These are phyloP conservation scores for Macaranga tanarius DNA, from an alignment of 441 rosid genomes.

Conservation along the genomic window DNA sequence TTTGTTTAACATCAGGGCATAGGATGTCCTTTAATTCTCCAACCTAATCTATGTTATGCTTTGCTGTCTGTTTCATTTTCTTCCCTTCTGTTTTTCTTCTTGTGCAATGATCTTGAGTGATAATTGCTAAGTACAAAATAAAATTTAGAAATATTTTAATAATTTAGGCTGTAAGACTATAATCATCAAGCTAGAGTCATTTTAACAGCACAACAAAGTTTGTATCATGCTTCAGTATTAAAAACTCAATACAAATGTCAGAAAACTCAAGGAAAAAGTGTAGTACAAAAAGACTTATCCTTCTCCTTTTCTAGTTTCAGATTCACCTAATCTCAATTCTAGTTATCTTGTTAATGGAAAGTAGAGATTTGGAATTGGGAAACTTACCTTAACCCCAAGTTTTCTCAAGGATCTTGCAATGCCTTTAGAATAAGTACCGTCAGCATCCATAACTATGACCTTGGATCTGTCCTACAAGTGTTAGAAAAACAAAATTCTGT, in stretches of 20 bases:
- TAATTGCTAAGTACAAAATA: no score
- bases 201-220: not conserved
- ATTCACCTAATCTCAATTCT: constrained; percentile 3
- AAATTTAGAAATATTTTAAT: no score
- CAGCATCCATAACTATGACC: constrained; percentile 94
- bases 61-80: no score
- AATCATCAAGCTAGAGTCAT: not conserved
- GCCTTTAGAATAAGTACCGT: constrained; percentile 82
- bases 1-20: no score
- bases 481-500: constrained; percentile 39
- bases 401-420: constrained; percentile 90
- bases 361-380: constrained; percentile 7
- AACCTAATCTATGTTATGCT: no score
- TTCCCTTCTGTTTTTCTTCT: no score
- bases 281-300: constrained; percentile 1
- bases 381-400: constrained; percentile 76
- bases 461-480: constrained; percentile 91
- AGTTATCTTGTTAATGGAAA: constrained; percentile 4
- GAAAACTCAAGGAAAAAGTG: not conserved
- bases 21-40: no score
- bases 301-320: constrained; percentile 12
- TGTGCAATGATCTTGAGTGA: no score
- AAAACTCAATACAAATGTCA: not conserved
- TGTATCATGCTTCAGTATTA: not conserved
- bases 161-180: not conserved